Conservation (phyloP, 371 early-diverging fungal species). For the Mortierella polycephala region DNA sequence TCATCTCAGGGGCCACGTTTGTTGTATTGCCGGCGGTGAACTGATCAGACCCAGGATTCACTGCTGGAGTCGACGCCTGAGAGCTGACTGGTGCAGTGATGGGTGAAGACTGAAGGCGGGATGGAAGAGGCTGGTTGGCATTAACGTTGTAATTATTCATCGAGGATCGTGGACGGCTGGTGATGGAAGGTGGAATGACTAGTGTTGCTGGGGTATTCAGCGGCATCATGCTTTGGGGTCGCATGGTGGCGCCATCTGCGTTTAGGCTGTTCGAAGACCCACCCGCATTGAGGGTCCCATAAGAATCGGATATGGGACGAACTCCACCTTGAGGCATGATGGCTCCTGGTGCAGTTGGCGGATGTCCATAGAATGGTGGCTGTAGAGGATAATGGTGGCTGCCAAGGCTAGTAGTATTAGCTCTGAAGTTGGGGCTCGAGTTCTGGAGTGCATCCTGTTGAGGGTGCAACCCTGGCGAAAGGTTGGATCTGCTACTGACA, state of each 20-base stretch:
- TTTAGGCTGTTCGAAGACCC: not conserved
- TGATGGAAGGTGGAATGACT: conserved; percentile 46
- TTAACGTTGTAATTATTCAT: conserved; percentile 18
- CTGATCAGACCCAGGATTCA: too few species aligned
- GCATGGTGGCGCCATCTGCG: not conserved
- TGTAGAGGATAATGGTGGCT: not conserved
- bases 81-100: too few species aligned
- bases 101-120: not conserved
- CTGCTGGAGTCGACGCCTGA: too few species aligned
- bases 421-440: not conserved
- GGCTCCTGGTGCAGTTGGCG: too few species aligned
- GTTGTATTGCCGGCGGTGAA: too few species aligned
- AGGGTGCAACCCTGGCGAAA: conserved; percentile 23
- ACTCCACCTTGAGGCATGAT: too few species aligned
- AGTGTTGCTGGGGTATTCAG: not conserved
- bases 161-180: conserved; percentile 30
- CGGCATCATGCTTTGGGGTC: conserved; percentile 8
- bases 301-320: too few species aligned
- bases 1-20: too few species aligned
- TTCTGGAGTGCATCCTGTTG: not conserved
- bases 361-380: not conserved
- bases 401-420: conserved; percentile 13
- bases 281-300: not conserved
- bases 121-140: not conserved
- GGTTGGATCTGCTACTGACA: conserved; percentile 26